Percentiles rank a stretch among this genome's conserved stretches.
Conservation (phyloP, 192 early-diverging fungal genomes). For the Coemansia sp. region DNA sequence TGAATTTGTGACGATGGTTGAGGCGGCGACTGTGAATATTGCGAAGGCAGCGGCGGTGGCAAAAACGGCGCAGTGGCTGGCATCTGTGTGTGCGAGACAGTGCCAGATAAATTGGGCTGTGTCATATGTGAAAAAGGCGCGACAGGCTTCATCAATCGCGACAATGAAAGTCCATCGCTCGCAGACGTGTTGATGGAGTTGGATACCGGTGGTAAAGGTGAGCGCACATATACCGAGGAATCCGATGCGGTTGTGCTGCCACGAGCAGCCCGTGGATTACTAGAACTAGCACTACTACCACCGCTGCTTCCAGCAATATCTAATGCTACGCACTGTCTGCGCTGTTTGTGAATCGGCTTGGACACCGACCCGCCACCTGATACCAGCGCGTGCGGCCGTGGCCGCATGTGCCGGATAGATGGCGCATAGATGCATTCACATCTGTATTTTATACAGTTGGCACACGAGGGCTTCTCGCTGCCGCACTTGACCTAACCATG, state of each 20-base stretch:
- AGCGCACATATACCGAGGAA: constrained; percentile 1
- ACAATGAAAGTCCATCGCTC: constrained; percentile 23
- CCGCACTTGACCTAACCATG: constrained; percentile 46
- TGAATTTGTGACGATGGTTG: not conserved
- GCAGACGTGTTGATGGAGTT: not conserved
- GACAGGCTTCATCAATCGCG: constrained; percentile 49
- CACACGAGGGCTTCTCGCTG: constrained; percentile 47
- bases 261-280: not conserved
- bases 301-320: constrained; percentile 8
- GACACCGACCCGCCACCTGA: constrained; percentile 12
- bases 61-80: constrained; percentile 9
- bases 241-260: not conserved
- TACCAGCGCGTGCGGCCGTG: not conserved
- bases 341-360: constrained; percentile 16
- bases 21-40: not conserved
- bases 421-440: constrained; percentile 40
- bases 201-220: constrained; percentile 2
- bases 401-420: constrained; percentile 39
- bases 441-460: constrained; percentile 47
- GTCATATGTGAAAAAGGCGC: constrained; percentile 4
- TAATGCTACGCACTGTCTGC: constrained; percentile 8
- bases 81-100: constrained; percentile 6
- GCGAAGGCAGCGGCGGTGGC: not conserved
- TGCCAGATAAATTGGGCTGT: constrained; percentile 2
- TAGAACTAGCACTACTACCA: not conserved